A percentile compares a stretch with the other conserved stretches of the same genome.
These are phyloP conservation scores for Seiridium cupressi DNA, from an alignment of 2,329 filamentous ascomycete genomes.

Conservation along the genomic window DNA sequence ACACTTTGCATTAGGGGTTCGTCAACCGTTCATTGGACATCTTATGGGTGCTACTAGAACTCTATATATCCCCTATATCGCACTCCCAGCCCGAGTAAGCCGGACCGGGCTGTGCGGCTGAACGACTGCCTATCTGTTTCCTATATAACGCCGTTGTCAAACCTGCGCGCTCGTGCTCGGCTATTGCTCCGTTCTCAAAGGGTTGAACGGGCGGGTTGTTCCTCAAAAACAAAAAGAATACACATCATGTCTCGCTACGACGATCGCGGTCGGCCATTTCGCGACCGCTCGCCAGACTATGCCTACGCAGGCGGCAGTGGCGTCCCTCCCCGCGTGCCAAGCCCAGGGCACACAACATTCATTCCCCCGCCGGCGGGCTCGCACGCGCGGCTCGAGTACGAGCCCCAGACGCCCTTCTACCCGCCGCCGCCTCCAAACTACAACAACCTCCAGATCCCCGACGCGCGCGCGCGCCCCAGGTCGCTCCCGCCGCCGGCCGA, in stretches of 20 bases:
- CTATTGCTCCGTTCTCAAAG: not conserved
- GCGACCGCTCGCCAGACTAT: constrained; percentile 7
- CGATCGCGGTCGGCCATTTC: not conserved
- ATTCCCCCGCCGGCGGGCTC: not conserved
- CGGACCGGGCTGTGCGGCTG: not conserved
- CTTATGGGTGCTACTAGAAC: no score
- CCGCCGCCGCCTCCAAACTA: constrained; percentile 15
- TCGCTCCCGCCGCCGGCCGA: constrained; percentile 22
- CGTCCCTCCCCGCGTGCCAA: not conserved
- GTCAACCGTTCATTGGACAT: not conserved
- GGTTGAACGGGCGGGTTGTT: not conserved
- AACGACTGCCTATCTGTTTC: not conserved
- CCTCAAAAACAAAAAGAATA: no score
- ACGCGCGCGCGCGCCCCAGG: constrained; percentile 22
- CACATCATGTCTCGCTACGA: constrained; percentile 5
- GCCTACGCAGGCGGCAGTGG: constrained; percentile 6
- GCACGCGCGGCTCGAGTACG: constrained; percentile 27
- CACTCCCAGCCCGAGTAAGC: not conserved
- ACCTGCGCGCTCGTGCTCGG: not conserved
- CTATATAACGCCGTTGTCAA: not conserved
- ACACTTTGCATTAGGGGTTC: not conserved
- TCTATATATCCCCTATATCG: no score
- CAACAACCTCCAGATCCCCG: constrained; percentile 19
- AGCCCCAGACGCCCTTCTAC: constrained; percentile 38
- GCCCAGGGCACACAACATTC: not conserved